phyloP scores from a whole-genome alignment of 805 yeast species.

The Tetrapisispora taiwanensis region DNA sequence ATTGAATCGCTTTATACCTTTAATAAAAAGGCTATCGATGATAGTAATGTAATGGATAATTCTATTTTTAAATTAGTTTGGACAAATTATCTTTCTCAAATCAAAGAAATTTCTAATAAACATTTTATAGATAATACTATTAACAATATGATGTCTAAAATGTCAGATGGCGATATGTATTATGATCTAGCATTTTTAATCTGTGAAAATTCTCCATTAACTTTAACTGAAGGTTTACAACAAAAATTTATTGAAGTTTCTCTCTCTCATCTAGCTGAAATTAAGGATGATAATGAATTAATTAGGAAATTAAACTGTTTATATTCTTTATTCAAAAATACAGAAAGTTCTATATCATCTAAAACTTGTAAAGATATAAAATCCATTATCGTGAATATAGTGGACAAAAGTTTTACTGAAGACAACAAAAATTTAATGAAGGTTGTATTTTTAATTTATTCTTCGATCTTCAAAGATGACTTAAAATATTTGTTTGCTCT shows the following conservation, averaged over 20 bases:
- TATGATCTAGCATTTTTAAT: slow-evolving; percentile 12
- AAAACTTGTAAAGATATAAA: slow-evolving; percentile 6
- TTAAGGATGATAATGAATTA: background rate
- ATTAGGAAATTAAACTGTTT: slow-evolving; percentile 29
- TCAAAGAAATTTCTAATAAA: slow-evolving; percentile 22
- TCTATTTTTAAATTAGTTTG: slow-evolving; percentile 32
- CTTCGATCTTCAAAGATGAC: slow-evolving; percentile 9
- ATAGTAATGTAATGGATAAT: slow-evolving; percentile 6
- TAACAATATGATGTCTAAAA: background rate
- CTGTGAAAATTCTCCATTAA: slow-evolving; percentile 3
- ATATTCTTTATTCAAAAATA: slow-evolving; percentile 10
- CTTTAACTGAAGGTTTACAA: background rate
- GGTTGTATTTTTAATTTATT: slow-evolving; percentile 24
- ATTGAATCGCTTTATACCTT: slow-evolving; percentile 16
- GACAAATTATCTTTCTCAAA: slow-evolving; percentile 33
- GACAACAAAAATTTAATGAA: slow-evolving; percentile 12
- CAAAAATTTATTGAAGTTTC: slow-evolving; percentile 3
- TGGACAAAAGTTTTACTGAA: background rate
- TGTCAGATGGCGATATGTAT: slow-evolving; percentile 4
- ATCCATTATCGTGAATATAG: slow-evolving; percentile 3
- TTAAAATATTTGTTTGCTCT: slow-evolving; percentile 28
- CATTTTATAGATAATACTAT: slow-evolving; percentile 8
- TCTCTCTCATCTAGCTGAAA: background rate
- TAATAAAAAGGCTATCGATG: slow-evolving; percentile 6
- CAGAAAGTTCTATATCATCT: slow-evolving; percentile 6